These are phyloP conservation scores for Lycium barbarum DNA, from an alignment of 257 asterid genomes.

Conservation along the genomic window DNA sequence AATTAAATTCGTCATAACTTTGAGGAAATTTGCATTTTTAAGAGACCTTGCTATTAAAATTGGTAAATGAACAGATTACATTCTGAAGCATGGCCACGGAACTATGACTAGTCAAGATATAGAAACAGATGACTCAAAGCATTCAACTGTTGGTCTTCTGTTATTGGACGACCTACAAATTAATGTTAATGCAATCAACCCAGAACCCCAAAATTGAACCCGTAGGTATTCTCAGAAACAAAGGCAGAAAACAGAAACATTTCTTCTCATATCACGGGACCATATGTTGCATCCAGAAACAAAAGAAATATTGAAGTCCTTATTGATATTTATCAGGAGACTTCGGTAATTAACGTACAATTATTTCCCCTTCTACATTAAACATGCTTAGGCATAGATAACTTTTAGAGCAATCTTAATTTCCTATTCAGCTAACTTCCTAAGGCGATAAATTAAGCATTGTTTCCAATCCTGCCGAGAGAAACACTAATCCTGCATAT, in stretches of 20 bases:
- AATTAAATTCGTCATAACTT: too few relatives aligned
- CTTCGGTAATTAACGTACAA: not conserved
- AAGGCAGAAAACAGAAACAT: not conserved
- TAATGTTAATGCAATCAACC: not conserved
- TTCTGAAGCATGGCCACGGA: too few relatives aligned
- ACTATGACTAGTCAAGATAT: too few relatives aligned
- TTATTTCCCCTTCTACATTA: not conserved
- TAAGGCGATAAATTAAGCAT: not conserved
- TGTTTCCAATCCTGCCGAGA: not conserved
- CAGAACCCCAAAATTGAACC: not conserved
- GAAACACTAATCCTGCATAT: not conserved
- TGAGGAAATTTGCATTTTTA: too few relatives aligned
- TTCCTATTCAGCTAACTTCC: conserved; percentile 4
- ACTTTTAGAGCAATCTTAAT: not conserved
- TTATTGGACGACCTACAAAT: too few relatives aligned
- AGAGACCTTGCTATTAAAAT: too few relatives aligned
- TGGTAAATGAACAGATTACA: too few relatives aligned
- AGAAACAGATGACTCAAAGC: too few relatives aligned
- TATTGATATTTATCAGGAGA: not conserved
- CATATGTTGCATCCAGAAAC: not conserved
- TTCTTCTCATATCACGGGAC: not conserved
- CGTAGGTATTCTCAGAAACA: not conserved
- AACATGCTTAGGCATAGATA: not conserved
- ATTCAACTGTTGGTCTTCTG: too few relatives aligned
- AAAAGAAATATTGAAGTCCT: not conserved